These are phyloP conservation scores for Phialocephala sp. DNA, from an alignment of 2,329 filamentous ascomycete species.

Conservation along the genomic window DNA sequence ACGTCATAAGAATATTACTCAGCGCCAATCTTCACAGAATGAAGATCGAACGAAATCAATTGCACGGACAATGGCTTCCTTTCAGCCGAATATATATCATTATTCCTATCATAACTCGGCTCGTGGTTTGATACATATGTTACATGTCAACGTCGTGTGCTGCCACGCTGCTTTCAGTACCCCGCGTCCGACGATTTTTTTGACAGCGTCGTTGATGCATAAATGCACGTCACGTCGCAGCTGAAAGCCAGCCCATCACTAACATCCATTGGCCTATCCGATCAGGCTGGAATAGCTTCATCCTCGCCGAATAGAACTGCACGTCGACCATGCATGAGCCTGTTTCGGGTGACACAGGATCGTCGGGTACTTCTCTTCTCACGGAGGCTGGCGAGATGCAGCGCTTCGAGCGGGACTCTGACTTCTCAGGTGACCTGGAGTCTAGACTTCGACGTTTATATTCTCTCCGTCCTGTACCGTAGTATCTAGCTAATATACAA, in stretches of 20 bases:
- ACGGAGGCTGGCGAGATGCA: not conserved
- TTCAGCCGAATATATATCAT: constrained; percentile 11
- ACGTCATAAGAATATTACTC: constrained; percentile 24
- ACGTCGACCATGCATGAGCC: constrained; percentile 10
- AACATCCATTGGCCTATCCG: constrained; percentile 19
- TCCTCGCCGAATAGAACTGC: constrained; percentile 11
- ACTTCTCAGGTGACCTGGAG: constrained; percentile 9
- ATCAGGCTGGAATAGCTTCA: constrained; percentile 19
- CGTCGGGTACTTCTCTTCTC: not conserved
- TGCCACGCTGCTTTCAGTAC: constrained; percentile 15
- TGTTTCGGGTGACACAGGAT: constrained; percentile 7
- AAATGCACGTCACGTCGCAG: constrained; percentile 25
- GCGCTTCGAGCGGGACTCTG: not conserved
- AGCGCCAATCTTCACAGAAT: not conserved
- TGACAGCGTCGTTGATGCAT: constrained; percentile 19
- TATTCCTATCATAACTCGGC: not conserved
- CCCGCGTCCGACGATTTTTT: constrained; percentile 14
- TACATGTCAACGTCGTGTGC: constrained; percentile 20
- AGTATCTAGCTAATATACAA: constrained; percentile 11
- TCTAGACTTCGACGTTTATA: constrained; percentile 7
- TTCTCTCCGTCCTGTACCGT: not conserved
- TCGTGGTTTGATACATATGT: not conserved
- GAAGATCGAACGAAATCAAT: constrained; percentile 6
- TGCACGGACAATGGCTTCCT: not conserved
- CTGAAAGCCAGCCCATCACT: not conserved